These are phyloP conservation scores for Nowakowskiella sp. DNA, from an alignment of 192 early-diverging fungal species.

Conservation along the genomic window DNA sequence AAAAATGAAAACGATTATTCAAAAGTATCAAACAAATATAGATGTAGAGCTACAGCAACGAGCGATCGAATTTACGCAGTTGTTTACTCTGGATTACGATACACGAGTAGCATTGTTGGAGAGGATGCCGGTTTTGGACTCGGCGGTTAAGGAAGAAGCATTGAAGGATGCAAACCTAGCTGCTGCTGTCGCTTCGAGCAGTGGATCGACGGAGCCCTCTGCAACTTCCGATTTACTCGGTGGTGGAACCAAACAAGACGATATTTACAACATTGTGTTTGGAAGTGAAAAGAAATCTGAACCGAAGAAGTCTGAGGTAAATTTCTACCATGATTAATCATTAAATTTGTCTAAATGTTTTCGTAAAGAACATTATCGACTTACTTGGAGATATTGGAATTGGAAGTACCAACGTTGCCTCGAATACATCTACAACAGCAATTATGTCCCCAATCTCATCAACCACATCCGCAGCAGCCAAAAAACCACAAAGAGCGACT, in stretches of 20 bases:
- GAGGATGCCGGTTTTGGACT: slow-evolving; percentile 80
- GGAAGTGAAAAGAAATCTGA: slow-evolving; percentile 13
- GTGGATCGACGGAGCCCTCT: background rate
- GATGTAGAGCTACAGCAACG: slow-evolving; percentile 93
- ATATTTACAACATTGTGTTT: slow-evolving; percentile 35
- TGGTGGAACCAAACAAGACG: slow-evolving; percentile 5
- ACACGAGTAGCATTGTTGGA: slow-evolving; percentile 60
- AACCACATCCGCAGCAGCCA: background rate
- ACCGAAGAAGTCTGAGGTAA: slow-evolving; percentile 24
- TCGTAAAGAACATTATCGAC: slow-evolving; percentile 46
- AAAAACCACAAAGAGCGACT: slow-evolving; percentile 3
- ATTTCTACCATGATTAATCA: slow-evolving; percentile 5
- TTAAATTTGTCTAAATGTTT: slow-evolving; percentile 3
- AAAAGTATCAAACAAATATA: slow-evolving; percentile 56
- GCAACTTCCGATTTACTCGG: slow-evolving; percentile 13
- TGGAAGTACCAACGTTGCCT: slow-evolving; percentile 8
- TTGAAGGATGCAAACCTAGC: slow-evolving; percentile 25
- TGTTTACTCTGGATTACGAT: slow-evolving; percentile 58
- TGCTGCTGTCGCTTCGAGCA: slow-evolving; percentile 1
- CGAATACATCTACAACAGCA: slow-evolving; percentile 6
- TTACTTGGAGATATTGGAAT: slow-evolving; percentile 46
- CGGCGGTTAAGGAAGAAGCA: slow-evolving; percentile 40
- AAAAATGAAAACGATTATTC: slow-evolving; percentile 53
- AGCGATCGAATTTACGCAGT: slow-evolving; percentile 79
- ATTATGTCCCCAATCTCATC: background rate